A percentile compares a stretch with the other conserved stretches of the same genome.
Evolutionary conservation across 495 filamentous ascomycete genomes (phyloP).

Genomic region (Podospora fimiseda): DNA sequence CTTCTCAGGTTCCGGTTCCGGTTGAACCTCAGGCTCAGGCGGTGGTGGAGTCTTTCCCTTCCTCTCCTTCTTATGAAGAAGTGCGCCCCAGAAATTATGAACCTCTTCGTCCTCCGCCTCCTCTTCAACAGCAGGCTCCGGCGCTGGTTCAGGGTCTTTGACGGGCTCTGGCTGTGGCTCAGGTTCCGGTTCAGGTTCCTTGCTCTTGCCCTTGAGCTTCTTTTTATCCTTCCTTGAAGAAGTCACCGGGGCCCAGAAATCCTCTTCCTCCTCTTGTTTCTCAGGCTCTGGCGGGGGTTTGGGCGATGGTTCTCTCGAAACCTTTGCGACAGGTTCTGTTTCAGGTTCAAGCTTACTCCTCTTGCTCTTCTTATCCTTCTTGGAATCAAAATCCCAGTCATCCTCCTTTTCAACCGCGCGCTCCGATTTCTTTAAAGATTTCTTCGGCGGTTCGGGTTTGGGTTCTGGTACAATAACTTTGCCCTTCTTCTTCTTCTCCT

Average conservation of each 20-base stretch:
- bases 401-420: constrained; percentile 5
- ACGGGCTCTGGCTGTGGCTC: constrained; percentile 12
- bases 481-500: constrained; percentile 22
- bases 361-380: constrained; percentile 23
- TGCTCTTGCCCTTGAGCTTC: constrained; percentile 26
- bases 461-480: constrained; percentile 10
- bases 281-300: constrained; percentile 6
- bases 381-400: constrained; percentile 14
- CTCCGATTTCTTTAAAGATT: constrained; percentile 19
- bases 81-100: constrained; percentile 1
- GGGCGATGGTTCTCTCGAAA: constrained; percentile 11
- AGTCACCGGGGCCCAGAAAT: constrained; percentile 11
- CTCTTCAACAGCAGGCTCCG: constrained; percentile 17
- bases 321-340: constrained; percentile 10
- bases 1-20: constrained; percentile 11
- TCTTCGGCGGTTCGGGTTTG: constrained; percentile 7
- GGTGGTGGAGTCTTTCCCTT: neutral
- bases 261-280: constrained; percentile 10
- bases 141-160: constrained; percentile 17
- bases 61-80: neutral
- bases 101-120: neutral
- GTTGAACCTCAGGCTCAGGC: neutral
- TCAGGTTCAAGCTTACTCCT: constrained; percentile 11
- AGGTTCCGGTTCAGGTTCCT: constrained; percentile 9
- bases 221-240: constrained; percentile 30